These are phyloP conservation scores for Russula dissimulans DNA, from an alignment of 768 basidiomycete genomes.

Conservation along the genomic window DNA sequence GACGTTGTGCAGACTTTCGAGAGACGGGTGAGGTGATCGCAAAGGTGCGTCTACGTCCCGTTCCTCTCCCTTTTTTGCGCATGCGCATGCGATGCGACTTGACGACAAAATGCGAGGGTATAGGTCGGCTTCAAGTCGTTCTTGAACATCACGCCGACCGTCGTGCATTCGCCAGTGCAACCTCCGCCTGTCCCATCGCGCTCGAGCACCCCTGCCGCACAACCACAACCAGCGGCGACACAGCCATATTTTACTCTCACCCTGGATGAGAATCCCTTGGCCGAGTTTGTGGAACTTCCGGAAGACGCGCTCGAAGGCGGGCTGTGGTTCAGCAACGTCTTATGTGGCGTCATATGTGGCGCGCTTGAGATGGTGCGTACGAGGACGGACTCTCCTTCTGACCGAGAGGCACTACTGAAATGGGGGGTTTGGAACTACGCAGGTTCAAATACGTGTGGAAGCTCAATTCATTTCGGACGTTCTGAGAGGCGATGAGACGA, in stretches of 20 bases:
- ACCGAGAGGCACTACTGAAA: constrained; percentile 5
- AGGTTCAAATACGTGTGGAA: constrained; percentile 97
- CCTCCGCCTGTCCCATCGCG: constrained; percentile 37
- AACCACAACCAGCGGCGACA: constrained; percentile 24
- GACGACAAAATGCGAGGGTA: constrained; percentile 24
- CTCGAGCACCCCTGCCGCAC: constrained; percentile 27
- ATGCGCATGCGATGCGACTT: not conserved
- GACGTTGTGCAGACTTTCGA: constrained; percentile 86
- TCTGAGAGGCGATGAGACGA: constrained; percentile 86
- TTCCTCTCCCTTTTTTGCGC: not conserved
- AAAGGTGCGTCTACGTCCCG: constrained; percentile 46
- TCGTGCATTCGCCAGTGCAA: constrained; percentile 52
- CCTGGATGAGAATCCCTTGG: constrained; percentile 91
- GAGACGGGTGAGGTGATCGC: constrained; percentile 94
- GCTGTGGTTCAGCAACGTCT: constrained; percentile 93
- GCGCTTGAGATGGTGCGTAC: constrained; percentile 87
- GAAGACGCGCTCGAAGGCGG: constrained; percentile 89
- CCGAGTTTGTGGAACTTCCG: constrained; percentile 95
- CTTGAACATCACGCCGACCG: constrained; percentile 79
- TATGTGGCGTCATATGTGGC: constrained; percentile 89
- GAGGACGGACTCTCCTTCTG: not conserved
- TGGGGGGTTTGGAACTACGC: not conserved
- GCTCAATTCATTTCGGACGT: constrained; percentile 84
- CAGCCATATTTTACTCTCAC: constrained; percentile 72
- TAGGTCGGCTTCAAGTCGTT: constrained; percentile 98